Conservation (phyloP, 345 rosid species). For the Lagerstroemia speciosa region DNA sequence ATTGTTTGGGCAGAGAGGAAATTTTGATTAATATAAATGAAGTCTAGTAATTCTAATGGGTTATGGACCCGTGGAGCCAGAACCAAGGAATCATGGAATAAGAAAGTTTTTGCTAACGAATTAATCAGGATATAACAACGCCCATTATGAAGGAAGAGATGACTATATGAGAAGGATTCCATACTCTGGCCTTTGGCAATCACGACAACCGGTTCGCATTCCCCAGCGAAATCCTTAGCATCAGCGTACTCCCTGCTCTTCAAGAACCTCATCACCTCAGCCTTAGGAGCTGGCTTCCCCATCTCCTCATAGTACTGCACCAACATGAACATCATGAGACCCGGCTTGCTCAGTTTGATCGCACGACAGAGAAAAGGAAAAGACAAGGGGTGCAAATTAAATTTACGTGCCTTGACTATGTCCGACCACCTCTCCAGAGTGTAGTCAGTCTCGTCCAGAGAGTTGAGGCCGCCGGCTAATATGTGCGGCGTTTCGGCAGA, state of each 20-base stretch:
- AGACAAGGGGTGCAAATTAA: neutral
- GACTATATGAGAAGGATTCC: neutral
- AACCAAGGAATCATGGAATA: too few species aligned
- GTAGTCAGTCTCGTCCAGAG: conserved; percentile 77
- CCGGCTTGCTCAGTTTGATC: neutral
- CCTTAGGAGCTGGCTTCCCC: conserved; percentile 90
- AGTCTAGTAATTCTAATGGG: too few species aligned
- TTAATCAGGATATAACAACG: too few species aligned
- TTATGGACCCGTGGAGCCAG: too few species aligned
- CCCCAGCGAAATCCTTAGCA: conserved; percentile 88
- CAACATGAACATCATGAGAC: neutral
- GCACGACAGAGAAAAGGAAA: neutral
- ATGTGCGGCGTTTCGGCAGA: conserved; percentile 58
- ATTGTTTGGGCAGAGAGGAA: too few species aligned
- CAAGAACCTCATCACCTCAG: conserved; percentile 72
- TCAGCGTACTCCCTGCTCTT: conserved; percentile 68
- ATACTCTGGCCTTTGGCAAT: conserved; percentile 96
- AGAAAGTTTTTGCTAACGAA: too few species aligned
- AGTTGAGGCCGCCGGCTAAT: conserved; percentile 77
- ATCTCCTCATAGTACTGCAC: conserved; percentile 79
- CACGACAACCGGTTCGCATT: conserved; percentile 81
- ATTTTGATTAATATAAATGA: too few species aligned
- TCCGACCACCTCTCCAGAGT: conserved; percentile 78
- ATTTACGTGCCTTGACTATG: conserved; percentile 53
- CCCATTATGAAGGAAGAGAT: neutral